Base-by-base conservation (phyloP, 192 early-diverging fungal genomes). In the Coemansia sp. region DNA sequence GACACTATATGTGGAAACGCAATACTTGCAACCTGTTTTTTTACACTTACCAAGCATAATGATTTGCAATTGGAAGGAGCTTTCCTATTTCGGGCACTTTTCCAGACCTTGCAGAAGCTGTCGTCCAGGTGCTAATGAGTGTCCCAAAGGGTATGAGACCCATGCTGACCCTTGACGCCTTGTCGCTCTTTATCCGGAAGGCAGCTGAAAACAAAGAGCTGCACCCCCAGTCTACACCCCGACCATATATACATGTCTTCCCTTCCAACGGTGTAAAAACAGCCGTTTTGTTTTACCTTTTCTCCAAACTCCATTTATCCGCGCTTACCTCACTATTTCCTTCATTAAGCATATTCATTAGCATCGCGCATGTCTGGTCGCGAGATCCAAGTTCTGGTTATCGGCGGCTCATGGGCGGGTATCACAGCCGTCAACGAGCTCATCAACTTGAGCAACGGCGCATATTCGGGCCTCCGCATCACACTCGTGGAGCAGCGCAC, bases 321-420 rank as follows among this genome's bases (percentile, higher is more conserved):
- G 19, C 2, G 46, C 7, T 48, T n/a, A 23, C n/a, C 19, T 21
- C 46, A 48, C 46, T 48, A 21, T 48, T 23, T 19, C 9, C 19
- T 19, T 48, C 46, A 45, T 45, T 17, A 45, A 45, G 42, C 46
- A 48, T 48, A 45, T 48, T 19, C 46, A 21, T 19, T 48, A 48
- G n/a, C 46, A 48, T 48, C 46, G n/a, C 50, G 46, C 55, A 79
- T 79, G 77, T 62, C 77, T 4, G 57, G 46, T 5, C 72, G 77
- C 34, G 77, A 80, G 38, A 81, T 81, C 11, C 70, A 85, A 44
- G 76, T 88, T 61, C 72, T 86, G 36, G 71, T 88, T 9, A 69
- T 88, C 10, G 87, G 87, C 10, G 87, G 85, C 38, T 84, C 85
- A 2, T 85, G 85, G 65, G 87, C 81, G 1, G 87, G 87, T 5